Evolutionary conservation across 2,329 filamentous ascomycete species (phyloP).

Genomic region (Fusarium sp.): DNA sequence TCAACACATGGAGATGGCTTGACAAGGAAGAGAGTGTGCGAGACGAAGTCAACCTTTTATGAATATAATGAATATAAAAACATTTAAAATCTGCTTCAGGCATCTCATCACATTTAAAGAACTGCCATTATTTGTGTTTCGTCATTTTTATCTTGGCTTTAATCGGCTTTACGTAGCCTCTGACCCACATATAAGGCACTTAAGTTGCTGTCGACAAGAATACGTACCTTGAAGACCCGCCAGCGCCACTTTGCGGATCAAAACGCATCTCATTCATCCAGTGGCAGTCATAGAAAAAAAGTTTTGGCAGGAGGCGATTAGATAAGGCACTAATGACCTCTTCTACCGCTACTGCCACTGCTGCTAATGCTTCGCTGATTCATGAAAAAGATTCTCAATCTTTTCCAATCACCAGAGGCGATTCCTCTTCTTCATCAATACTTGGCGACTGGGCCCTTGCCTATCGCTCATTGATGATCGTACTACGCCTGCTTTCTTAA

Average conservation of each 20-base stretch:
- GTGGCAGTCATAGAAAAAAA: constrained; percentile 32
- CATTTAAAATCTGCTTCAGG: background rate
- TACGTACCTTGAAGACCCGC: constrained; percentile 17
- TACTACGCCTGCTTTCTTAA: background rate
- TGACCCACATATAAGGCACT: constrained; percentile 16
- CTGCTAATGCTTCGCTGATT: constrained; percentile 25
- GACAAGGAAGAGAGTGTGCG: background rate
- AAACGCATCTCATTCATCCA: constrained; percentile 1
- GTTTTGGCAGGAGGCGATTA: constrained; percentile 19
- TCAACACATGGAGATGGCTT: background rate
- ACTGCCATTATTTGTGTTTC: background rate
- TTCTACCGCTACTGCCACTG: background rate
- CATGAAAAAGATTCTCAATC: constrained; percentile 34
- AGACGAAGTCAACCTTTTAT: background rate
- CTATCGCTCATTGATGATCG: background rate
- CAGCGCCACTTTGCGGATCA: constrained; percentile 17
- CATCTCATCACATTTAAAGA: background rate
- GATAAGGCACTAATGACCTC: constrained; percentile 1
- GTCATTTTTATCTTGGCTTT: background rate
- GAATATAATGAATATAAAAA: constrained; percentile 20
- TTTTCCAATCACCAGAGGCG: background rate
- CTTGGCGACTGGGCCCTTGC: background rate
- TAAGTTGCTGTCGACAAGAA: background rate
- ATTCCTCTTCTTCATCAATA: constrained; percentile 9
- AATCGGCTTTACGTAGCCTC: background rate